Base-by-base conservation (phyloP, 345 rosid species). In the Eucalyptus marginata region DNA sequence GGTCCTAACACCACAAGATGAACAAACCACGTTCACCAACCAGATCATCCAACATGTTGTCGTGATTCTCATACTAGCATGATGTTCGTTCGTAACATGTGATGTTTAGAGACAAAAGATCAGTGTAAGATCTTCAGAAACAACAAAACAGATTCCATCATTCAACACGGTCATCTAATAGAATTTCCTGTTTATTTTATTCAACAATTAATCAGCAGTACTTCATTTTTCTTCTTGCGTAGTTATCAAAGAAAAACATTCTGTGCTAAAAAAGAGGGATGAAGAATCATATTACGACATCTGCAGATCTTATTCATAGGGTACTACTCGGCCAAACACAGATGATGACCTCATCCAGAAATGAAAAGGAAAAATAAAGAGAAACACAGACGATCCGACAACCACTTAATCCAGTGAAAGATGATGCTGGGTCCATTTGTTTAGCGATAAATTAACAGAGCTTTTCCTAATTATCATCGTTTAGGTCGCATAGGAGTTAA, bases 1-100 rank as follows among this genome's bases (percentile, higher is more conserved):
- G 93, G 51, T 92, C 95, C 96, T 95, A 89, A 87, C 87, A 90
- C 52, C 50, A 4, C 29, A 54, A 58, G 51, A 66, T 51, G 59
- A 36, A 88, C 46, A 86, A 87, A 71, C 85, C 86, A 89, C 91
- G 87, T 33, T n/a, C 36, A 87, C 86, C 88, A 50, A 90, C 31
- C 33, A 52, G 80, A 88, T 49, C 51, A 51, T 49, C 79, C 83
- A 83, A 8, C 43, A 81, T 15, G 86, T 54, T 58, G 85, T 7
- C 54, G 43, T 18, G 50, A 54, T 81, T 76, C 59, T 66, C 56
- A 43, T 31, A 25, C 33, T 20, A 76, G 24, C 2, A 76, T 56
- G 36, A 86, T 31, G 66, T 40, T 20, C 2, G 2, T 40, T 20
- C 8, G 5, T 40, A 76, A 40, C 84, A 76, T 4, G 8, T 6